Evolutionary conservation across 305 asterid genomes (phyloP), one percentile per base, ranked within the genome.

Genomic region (Ajuga reptans): DNA sequence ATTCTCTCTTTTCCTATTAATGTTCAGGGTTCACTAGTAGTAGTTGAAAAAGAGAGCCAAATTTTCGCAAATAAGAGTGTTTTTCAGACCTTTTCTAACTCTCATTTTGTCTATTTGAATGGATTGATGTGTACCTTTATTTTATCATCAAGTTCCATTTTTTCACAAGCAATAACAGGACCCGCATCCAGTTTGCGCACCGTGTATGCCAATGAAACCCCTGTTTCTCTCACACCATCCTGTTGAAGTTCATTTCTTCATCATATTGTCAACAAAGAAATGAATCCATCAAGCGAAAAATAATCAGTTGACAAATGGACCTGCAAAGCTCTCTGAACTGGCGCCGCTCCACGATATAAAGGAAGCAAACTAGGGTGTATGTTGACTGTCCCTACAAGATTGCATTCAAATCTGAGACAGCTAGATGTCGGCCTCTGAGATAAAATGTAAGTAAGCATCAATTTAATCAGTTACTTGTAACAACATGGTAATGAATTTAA

Each of bases 261-360:
- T 67, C 63, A 11, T n/a, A 58, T 21, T 21, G 27, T 21, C 29
- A 29, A 33, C 18, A 47, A 34, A 42, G 57, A 71, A 60, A 51
- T 37, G 47, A 71, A 63, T 36, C 4, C 31, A 50, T 10, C 66
- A 70, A 60, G 16, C 45, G 37, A 16, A 11, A 42, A 52, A n/a
- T 37, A 66, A 67, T 36, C 37, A 54, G 68, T 37, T 57, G 66
- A 36, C 45, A 58, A 64, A 70, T 51, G 39, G 63, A 89, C 98
- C 96, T 85, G 93, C 77, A 92, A 75, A 49, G 98, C 92, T 76
- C 98, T 87, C 84, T 92, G 98, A 77, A 92, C 97, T 70, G 98
- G 98, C 3, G 98, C 97, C 3, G 98, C 98, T 39, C 98, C 98
- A 73, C 98, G 95, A 77, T 90, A 92, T 46, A 92, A 76, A 73